A percentile compares a stretch with the other conserved stretches of the same genome.
Conservation (phyloP, 2,329 filamentous ascomycete species). For the Cytospora chrysosperma region DNA sequence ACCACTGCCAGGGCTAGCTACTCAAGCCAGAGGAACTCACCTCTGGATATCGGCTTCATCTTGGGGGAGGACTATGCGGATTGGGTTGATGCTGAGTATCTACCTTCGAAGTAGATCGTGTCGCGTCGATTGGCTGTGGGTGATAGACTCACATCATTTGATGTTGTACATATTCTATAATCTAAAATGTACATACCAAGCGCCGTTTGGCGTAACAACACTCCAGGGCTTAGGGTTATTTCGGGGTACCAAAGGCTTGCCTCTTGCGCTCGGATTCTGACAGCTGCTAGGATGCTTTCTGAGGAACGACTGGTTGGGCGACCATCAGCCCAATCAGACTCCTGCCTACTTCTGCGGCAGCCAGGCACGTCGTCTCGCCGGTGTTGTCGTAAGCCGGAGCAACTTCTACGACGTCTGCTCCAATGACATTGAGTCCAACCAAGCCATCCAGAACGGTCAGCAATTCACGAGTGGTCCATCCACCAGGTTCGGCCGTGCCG, state of each 20-base stretch:
- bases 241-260: neutral
- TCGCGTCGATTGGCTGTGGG: too few relatives aligned
- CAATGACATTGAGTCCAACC: conserved; percentile 69
- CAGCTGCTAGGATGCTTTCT: neutral
- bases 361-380: conserved; percentile 61
- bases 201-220: neutral
- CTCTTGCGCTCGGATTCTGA: neutral
- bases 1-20: conserved; percentile 48
- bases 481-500: conserved; percentile 75
- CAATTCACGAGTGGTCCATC: conserved; percentile 77
- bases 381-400: conserved; percentile 72
- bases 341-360: conserved; percentile 18
- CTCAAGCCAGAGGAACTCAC: conserved; percentile 36
- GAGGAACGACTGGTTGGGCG: neutral
- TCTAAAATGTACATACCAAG: neutral
- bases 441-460: conserved; percentile 72
- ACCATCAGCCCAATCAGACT: conserved; percentile 16
- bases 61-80: neutral
- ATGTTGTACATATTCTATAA: conserved; percentile 1
- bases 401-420: conserved; percentile 79
- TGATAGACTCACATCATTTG: too few relatives aligned
- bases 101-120: neutral
- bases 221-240: too few relatives aligned
- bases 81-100: conserved; percentile 8
- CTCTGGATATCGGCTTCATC: conserved; percentile 35